Evolutionary conservation across 176 grass and related monocot genomes (phyloP).

Genomic region (Ananas comosus): DNA sequence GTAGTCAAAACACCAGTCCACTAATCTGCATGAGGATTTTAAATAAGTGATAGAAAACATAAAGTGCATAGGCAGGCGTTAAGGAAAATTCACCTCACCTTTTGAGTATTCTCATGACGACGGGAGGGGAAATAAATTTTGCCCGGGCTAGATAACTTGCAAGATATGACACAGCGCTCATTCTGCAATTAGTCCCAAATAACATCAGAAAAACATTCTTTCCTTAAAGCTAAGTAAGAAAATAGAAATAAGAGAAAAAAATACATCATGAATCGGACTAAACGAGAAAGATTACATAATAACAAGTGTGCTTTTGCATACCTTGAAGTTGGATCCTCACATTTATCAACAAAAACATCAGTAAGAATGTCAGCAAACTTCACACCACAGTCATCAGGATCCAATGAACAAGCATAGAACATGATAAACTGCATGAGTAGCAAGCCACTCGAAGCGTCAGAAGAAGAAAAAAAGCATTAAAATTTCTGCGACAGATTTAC

Average conservation of each 20-base stretch:
- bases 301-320: conserved; percentile 5
- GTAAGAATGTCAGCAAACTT: conserved; percentile 57
- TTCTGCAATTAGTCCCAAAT: conserved; percentile 34
- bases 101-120: conserved; percentile 47
- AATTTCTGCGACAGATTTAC: background rate
- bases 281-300: background rate
- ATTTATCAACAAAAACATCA: conserved; percentile 52
- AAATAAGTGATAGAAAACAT: conserved; percentile 12
- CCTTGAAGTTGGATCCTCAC: conserved; percentile 68
- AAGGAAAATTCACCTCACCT: conserved; percentile 30
- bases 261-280: no score
- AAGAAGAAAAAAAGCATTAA: background rate
- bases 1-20: conserved; percentile 55
- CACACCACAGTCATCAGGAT: conserved; percentile 56
- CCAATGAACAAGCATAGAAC: conserved; percentile 94
- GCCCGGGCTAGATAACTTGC: conserved; percentile 87
- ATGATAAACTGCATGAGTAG: conserved; percentile 75
- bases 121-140: conserved; percentile 63
- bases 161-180: conserved; percentile 93
- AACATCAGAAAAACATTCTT: conserved; percentile 11
- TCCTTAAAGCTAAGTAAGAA: background rate
- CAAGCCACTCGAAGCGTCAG: conserved; percentile 3
- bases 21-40: conserved; percentile 49
- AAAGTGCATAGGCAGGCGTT: conserved; percentile 2
- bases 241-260: background rate